Evolutionary conservation across 2,329 filamentous ascomycete genomes (phyloP).

Genomic region (Rhynchosporium graminicola): DNA sequence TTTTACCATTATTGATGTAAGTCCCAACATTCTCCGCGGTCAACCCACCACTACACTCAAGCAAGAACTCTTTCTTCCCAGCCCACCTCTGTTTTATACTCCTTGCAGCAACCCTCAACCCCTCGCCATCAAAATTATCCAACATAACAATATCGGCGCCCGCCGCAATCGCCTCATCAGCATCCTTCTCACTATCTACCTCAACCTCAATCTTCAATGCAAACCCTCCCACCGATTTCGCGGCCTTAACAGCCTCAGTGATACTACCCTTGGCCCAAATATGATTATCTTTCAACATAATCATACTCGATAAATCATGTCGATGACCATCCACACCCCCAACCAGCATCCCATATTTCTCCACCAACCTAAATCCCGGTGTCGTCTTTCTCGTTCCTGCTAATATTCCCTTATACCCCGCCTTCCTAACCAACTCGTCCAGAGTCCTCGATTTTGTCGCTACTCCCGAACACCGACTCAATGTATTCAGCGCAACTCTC

Average conservation of each 20-base stretch:
- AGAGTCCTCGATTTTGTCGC: conserved; percentile 67
- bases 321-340: conserved; percentile 90
- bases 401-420: conserved; percentile 80
- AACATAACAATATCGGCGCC: conserved; percentile 97
- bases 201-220: conserved; percentile 95
- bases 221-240: conserved; percentile 83
- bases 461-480: conserved; percentile 89
- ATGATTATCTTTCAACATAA: conserved; percentile 99
- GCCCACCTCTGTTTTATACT: conserved; percentile 80
- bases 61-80: conserved; percentile 70
- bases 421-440: conserved; percentile 56
- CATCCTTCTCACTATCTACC: conserved; percentile 83
- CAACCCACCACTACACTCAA: conserved; percentile 92
- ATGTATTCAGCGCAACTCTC: conserved; percentile 85
- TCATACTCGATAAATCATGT: conserved; percentile 91
- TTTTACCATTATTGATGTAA: conserved; percentile 74
- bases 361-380: conserved; percentile 89
- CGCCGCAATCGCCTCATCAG: conserved; percentile 85
- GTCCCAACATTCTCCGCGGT: conserved; percentile 78
- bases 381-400: conserved; percentile 97
- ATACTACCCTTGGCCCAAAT: conserved; percentile 91
- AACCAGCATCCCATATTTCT: conserved; percentile 97
- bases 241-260: conserved; percentile 79
- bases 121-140: conserved; percentile 87
- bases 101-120: conserved; percentile 71